A percentile compares a stretch with the other conserved stretches of the same genome.
Evolutionary conservation across 495 filamentous ascomycete genomes (phyloP).

Genomic region (Copromyces sp.): DNA sequence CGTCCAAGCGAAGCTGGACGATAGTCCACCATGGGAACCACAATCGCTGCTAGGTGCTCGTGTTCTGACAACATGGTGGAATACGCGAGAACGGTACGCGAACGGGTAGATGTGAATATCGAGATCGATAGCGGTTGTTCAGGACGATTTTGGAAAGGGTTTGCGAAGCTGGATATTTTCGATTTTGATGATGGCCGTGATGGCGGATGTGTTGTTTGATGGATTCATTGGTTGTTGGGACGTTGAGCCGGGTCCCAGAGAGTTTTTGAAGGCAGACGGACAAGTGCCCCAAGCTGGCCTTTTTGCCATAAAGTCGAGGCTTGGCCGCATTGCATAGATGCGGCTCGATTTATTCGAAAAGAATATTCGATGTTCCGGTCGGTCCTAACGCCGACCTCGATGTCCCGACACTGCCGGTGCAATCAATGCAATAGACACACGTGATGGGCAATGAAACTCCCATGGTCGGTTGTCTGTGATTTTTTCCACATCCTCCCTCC

Average conservation of each 20-base stretch:
- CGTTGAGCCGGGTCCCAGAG: not conserved
- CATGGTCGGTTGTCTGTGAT: not conserved
- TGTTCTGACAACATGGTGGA: not conserved
- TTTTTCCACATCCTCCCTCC: not conserved
- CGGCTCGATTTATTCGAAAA: not conserved
- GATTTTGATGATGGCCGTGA: not conserved
- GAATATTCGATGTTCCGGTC: not conserved
- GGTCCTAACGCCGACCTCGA: not conserved
- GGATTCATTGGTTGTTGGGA: too few relatives aligned
- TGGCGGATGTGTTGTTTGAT: not conserved
- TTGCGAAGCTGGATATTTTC: not conserved
- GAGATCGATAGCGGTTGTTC: not conserved
- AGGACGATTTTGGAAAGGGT: not conserved
- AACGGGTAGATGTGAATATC: not conserved
- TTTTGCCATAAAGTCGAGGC: not conserved
- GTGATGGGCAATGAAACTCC: not conserved
- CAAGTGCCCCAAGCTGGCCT: not conserved
- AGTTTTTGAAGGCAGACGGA: not conserved
- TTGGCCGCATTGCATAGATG: not conserved
- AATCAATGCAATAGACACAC: not conserved
- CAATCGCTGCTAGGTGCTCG: not conserved
- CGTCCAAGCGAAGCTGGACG: not conserved
- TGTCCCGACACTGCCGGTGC: not conserved
- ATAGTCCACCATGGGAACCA: not conserved
- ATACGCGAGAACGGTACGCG: not conserved